Conservation (phyloP, 345 rosid genomes). For the Bruguiera parviflora region DNA sequence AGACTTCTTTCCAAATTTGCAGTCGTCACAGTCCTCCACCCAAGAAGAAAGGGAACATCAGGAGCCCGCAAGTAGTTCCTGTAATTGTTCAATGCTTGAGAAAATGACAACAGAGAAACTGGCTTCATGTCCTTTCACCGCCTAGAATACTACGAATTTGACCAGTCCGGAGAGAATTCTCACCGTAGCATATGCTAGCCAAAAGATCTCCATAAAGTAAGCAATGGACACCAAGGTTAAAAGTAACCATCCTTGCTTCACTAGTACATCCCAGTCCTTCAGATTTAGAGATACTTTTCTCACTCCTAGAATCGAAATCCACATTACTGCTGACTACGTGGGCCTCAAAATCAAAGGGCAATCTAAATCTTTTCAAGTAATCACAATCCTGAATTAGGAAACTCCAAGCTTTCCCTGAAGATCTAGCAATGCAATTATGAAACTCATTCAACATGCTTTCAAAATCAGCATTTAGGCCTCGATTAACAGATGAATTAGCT, state of each 20-base stretch:
- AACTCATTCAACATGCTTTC: conserved; percentile 29
- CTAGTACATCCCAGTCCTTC: conserved; percentile 16
- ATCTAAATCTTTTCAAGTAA: conserved; percentile 38
- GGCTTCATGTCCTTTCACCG: not conserved
- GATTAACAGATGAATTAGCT: conserved; percentile 9
- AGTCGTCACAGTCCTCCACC: too few species aligned
- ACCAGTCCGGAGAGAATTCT: conserved; percentile 3
- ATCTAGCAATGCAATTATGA: conserved; percentile 38
- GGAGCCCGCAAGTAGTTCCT: not conserved
- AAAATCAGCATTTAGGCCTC: conserved; percentile 25
- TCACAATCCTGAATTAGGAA: conserved; percentile 38
- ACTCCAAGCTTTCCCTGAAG: conserved; percentile 42
- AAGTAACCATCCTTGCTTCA: conserved; percentile 26
- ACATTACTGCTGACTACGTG: not conserved
- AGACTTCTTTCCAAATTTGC: too few species aligned
- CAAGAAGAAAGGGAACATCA: too few species aligned
- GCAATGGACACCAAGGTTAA: conserved; percentile 64
- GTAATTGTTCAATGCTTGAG: not conserved
- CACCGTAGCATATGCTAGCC: conserved; percentile 45
- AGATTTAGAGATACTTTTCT: conserved; percentile 7
- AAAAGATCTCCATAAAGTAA: conserved; percentile 46
- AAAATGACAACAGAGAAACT: not conserved
- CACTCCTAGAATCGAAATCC: conserved; percentile 3
- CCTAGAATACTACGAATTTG: conserved; percentile 8
- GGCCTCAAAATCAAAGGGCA: conserved; percentile 33